Evolutionary conservation across 108 stramenopile genomes (phyloP).

Genomic region (Nitzschia sp.): DNA sequence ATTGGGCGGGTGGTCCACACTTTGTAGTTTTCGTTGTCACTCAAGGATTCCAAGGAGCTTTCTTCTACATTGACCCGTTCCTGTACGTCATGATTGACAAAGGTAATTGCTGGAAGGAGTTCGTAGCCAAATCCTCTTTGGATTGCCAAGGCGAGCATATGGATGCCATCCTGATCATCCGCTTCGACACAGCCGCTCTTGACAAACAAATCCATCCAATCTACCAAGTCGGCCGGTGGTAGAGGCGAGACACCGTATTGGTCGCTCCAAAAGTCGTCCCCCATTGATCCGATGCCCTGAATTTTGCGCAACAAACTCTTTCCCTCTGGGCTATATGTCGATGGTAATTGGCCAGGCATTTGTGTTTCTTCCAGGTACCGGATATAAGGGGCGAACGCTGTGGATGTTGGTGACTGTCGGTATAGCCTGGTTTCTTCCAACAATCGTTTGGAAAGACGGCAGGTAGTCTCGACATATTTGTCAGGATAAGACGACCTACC

Average conservation of each 20-base stretch:
- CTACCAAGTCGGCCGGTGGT: constrained; percentile 6
- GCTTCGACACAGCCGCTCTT: not conserved
- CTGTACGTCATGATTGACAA: constrained; percentile 59
- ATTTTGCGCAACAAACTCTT: constrained; percentile 44
- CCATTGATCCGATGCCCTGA: constrained; percentile 11
- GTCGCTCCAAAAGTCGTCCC: not conserved
- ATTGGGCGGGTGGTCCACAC: constrained; percentile 1
- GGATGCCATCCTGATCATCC: not conserved
- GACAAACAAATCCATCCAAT: constrained; percentile 9
- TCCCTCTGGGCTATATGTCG: constrained; percentile 48
- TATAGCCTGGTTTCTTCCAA: constrained; percentile 20
- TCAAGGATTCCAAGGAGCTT: not conserved
- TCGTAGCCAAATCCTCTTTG: constrained; percentile 24
- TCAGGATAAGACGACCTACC: too few species aligned
- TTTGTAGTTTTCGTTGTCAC: constrained; percentile 6
- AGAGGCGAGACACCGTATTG: not conserved
- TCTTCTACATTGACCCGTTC: constrained; percentile 30
- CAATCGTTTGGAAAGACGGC: constrained; percentile 6
- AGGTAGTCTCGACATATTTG: not conserved
- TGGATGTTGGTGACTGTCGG: constrained; percentile 26
- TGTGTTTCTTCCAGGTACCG: constrained; percentile 56
- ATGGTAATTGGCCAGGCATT: constrained; percentile 37
- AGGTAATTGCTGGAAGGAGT: constrained; percentile 58
- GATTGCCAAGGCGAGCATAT: constrained; percentile 6
- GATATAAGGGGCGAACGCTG: constrained; percentile 51